A percentile compares a stretch with the other conserved stretches of the same genome.
Evolutionary conservation across 148 eudicot genomes (phyloP).

Genomic region (Salicornia ramosissima): DNA sequence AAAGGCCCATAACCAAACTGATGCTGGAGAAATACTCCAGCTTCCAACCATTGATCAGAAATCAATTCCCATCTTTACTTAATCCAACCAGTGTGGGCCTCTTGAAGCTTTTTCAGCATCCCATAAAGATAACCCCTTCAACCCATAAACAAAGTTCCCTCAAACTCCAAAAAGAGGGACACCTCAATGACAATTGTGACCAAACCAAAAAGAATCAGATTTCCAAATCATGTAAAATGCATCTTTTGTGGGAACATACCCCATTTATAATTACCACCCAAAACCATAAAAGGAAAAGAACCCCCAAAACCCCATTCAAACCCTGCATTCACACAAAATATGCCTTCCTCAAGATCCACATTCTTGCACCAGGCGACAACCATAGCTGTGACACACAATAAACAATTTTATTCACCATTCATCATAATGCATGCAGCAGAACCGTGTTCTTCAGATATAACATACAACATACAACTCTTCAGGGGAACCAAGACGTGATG

Average conservation of each 20-base stretch:
- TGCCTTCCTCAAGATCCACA: slow-evolving; percentile 75
- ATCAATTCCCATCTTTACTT: slow-evolving; percentile 8
- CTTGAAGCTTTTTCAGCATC: slow-evolving; percentile 3
- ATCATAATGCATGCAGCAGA: slow-evolving; percentile 21
- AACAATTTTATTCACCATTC: slow-evolving; percentile 40
- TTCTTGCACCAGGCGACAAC: slow-evolving; percentile 76
- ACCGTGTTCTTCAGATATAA: slow-evolving; percentile 5
- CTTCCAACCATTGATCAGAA: slow-evolving; percentile 10
- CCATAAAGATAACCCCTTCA: slow-evolving; percentile 6
- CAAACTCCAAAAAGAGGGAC: slow-evolving; percentile 14
- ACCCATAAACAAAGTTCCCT: slow-evolving; percentile 11
- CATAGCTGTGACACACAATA: slow-evolving; percentile 77
- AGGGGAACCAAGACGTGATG: neutral
- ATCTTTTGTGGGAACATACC: slow-evolving; percentile 9
- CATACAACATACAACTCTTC: slow-evolving; percentile 8
- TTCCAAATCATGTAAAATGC: slow-evolving; percentile 14
- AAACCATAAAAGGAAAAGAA: slow-evolving; percentile 31
- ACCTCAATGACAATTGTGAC: slow-evolving; percentile 8
- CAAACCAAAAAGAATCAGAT: slow-evolving; percentile 1
- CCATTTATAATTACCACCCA: slow-evolving; percentile 24
- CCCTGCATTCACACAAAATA: slow-evolving; percentile 38
- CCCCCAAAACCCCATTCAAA: slow-evolving; percentile 41
- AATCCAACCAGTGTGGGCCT: neutral
- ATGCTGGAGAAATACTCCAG: neutral
- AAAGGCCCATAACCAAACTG: slow-evolving; percentile 7